Evolutionary conservation across 768 basidiomycete species (phyloP), one percentile per base, ranked within the genome.

Genomic region (button mushroom (Agaricus bisporus)): DNA sequence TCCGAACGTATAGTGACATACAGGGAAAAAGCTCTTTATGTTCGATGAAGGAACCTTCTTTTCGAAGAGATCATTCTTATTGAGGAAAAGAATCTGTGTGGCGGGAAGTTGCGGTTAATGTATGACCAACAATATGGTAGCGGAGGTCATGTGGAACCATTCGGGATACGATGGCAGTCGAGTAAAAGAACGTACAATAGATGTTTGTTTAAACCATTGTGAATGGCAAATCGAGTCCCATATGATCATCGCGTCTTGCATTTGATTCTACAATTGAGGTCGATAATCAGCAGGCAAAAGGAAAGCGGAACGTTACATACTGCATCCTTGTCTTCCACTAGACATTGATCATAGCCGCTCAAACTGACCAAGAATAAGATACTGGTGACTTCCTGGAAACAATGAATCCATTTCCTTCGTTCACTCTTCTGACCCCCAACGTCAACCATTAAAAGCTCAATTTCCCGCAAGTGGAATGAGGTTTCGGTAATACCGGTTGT

Each of bases 171-270:
- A 22, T 17, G 18, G 42, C n/a, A 46, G 46, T 2, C 20, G 35
- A 35, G 7, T n/a, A n/a, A 39, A 56, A 32, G 28, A 15, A 72
- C 86, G 42, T 58, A 93, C 93, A 51, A 97, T 91, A 9, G 91
- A 93, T 0, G 93, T 95, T 58, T 88, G 82, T 69, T 90, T 89
- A 73, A 97, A 97, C 93, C 93, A 97, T 59, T 95, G 92, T 9
- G 92, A 95, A 67, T 97, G 92, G 70, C 92, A 95, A 78, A 98
- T 95, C 39, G 92, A 93, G 61, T 98, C 94, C 87, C 94, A 98
- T 47, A 98, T 91, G n/a, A 91, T 91, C 85, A 98, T 88, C 1
- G 94, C 91, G 59, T 98, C 94, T 73, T 95, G 90, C 93, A 98
- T 95, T 84, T 95, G 94, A 65, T 98, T 98, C 88, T 94, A 62